Base-by-base conservation (phyloP, 192 early-diverging fungal genomes). In the Blastocladiella britannica region DNA sequence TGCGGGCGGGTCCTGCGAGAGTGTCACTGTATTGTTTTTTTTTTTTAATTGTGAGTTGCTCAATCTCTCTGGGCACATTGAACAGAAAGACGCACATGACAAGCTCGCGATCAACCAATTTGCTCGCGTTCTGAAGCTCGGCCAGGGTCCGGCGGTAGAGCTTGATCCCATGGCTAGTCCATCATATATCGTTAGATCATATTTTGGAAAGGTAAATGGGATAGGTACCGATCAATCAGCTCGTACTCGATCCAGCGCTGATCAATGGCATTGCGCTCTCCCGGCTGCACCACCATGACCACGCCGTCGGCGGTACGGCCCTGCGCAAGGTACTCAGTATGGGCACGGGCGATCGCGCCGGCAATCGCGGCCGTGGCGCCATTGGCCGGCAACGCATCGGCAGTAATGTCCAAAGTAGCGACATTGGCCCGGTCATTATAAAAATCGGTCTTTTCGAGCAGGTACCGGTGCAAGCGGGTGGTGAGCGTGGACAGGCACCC, bases 181-280 rank as follows among this genome's bases (percentile, higher is more conserved):
- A n/a, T 27, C 60, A 29, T 1, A 7, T 57, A 25, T 20, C 51
- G 57, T 18, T 59, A 23, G 23, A 26, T 53, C 20, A 18, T 53
- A 60, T 28, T 28, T 15, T 9, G 12, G 1, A 43, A n/a, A 22
- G n/a, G 28, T 1, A 8, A n/a, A 3, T 20, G 6, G 4, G 30
- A 23, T 25, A 25, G 25, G 56, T 72, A 79, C 72, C 67, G 72
- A 1, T 67, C 65, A 30, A 82, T 71, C n/a, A 92, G 65, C n/a
- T 63, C 69, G 55, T 86, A 84, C 60, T 90, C 87, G 30, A 92
- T 80, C 72, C 75, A 81, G 52, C 89, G 77, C 66, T 97, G 93
- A 70, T 97, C 93, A 70, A 86, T 91, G 22, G 78, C 75, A 59
- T 97, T 97, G 29, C 87, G 76, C 68, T 97, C 93, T n/a, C 69